Percentiles rank a stretch among this genome's conserved stretches.
Evolutionary conservation across 1,284 basidiomycete species (phyloP).

Genomic region (Malassezia slooffiae): DNA sequence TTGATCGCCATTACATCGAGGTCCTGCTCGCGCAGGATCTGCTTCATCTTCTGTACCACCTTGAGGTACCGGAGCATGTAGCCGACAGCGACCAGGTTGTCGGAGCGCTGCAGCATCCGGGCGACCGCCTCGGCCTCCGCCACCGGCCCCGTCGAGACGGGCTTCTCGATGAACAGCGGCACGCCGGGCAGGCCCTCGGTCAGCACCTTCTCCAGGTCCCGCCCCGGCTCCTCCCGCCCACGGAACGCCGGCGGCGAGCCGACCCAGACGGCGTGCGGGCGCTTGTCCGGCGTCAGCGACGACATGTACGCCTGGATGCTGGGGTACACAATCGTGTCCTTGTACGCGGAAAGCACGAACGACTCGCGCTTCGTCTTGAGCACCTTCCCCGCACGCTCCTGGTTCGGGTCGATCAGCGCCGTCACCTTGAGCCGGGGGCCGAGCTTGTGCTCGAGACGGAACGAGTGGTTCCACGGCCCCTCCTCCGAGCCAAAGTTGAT

Average conservation of each 20-base stretch:
- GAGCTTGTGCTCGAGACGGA: conserved; percentile 57
- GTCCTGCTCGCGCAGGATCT: conserved; percentile 82
- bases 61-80: conserved; percentile 50
- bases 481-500: conserved; percentile 45
- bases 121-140: conserved; percentile 48
- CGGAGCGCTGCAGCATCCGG: conserved; percentile 29
- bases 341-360: conserved; percentile 86
- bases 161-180: conserved; percentile 91
- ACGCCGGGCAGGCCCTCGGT: conserved; percentile 62
- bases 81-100: conserved; percentile 79
- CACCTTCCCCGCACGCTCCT: conserved; percentile 67
- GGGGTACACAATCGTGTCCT: conserved; percentile 76
- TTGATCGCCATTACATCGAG: conserved; percentile 94
- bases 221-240: conserved; percentile 50
- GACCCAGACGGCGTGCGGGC: conserved; percentile 64
- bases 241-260: conserved; percentile 89
- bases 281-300: conserved; percentile 53
- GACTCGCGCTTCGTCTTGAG: conserved; percentile 82
- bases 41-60: conserved; percentile 92
- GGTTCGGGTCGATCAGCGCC: conserved; percentile 81
- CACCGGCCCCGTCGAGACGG: conserved; percentile 70
- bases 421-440: conserved; percentile 90
- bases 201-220: conserved; percentile 81
- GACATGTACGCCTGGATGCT: conserved; percentile 72
- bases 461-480: conserved; percentile 46